Base-by-base conservation (phyloP, 257 asterid species). In the Solanum dulcamara region DNA sequence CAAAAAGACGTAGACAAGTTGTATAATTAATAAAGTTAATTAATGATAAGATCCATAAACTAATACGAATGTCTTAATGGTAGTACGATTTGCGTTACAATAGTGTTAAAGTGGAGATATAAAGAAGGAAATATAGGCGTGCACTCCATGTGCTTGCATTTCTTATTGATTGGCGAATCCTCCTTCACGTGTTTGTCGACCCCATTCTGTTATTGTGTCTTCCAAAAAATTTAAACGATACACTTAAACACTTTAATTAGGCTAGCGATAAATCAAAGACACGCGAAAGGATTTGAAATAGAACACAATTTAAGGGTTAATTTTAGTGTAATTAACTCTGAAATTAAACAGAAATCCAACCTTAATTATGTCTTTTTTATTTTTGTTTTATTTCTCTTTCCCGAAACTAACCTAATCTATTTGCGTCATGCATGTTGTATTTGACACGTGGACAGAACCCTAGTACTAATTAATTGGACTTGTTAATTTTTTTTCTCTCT, bases 131-230 rank as follows among this genome's bases (percentile, higher is more conserved):
- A 26, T 80, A 50, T 26, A 85, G 85, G 91, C 91, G 86, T 84
- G 88, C 88, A 30, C 28, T 35, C 81, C 20, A 38, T 42, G 37
- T n/a, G 24, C 81, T 74, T 1, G 35, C 37, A 24, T 83, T 17
- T 64, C 33, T 75, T 60, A 77, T 84, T 83, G 86, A 81, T 88
- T 50, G 83, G 22, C 74, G 84, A 62, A 81, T 64, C 83, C 40
- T 46, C 17, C 83, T 72, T 77, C 88, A 85, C 86, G 89, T 83
- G 85, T 72, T 4, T 88, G 85, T 88, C 86, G 86, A 86, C 60
- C 24, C 82, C 38, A 26, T 75, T 44, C 4, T 74, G 57, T 13
- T 74, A 44, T 26, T 44, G 38, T 72, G 82, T 44, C 40, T 59
- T 59, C 32, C 15, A 59, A 1, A 7, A 57, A 22, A 22, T 6